Evolutionary conservation across 192 early-diverging fungal species (phyloP).

Genomic region (Thamnidium elegans): DNA sequence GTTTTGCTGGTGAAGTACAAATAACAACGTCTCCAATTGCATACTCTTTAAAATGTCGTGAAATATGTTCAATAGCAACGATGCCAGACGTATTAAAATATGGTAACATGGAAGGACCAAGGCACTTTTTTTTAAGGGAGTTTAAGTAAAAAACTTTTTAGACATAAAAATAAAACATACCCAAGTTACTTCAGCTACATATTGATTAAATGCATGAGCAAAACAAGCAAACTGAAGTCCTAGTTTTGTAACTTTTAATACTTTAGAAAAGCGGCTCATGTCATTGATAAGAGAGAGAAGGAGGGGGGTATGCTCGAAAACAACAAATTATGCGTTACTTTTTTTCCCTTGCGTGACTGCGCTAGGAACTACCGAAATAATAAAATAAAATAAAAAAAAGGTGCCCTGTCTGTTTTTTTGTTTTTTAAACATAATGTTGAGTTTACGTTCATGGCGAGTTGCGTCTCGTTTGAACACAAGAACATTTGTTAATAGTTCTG

Average conservation of each 20-base stretch:
- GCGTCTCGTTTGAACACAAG: neutral
- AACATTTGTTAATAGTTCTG: neutral
- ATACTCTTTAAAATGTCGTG: slow-evolving; percentile 50
- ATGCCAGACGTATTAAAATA: slow-evolving; percentile 79
- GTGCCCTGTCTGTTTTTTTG: slow-evolving; percentile 4
- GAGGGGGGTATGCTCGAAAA: neutral
- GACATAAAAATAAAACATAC: slow-evolving; percentile 39
- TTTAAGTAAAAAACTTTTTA: neutral
- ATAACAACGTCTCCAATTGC: slow-evolving; percentile 78
- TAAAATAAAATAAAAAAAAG: neutral
- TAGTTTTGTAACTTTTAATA: slow-evolving; percentile 18
- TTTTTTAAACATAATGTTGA: neutral
- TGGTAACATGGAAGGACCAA: slow-evolving; percentile 91
- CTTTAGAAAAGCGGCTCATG: neutral
- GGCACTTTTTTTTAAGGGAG: slow-evolving; percentile 44
- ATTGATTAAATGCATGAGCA: slow-evolving; percentile 65
- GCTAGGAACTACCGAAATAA: no score
- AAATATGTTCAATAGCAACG: slow-evolving; percentile 69
- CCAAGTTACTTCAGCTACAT: slow-evolving; percentile 73
- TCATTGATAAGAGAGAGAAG: slow-evolving; percentile 2
- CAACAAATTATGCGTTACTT: neutral
- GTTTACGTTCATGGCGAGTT: no score
- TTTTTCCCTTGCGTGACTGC: neutral
- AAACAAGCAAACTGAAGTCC: slow-evolving; percentile 65
- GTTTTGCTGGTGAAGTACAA: slow-evolving; percentile 67